These are phyloP conservation scores for Ceratocystiopsis sp. DNA, from an alignment of 2,329 filamentous ascomycete genomes.

Conservation along the genomic window DNA sequence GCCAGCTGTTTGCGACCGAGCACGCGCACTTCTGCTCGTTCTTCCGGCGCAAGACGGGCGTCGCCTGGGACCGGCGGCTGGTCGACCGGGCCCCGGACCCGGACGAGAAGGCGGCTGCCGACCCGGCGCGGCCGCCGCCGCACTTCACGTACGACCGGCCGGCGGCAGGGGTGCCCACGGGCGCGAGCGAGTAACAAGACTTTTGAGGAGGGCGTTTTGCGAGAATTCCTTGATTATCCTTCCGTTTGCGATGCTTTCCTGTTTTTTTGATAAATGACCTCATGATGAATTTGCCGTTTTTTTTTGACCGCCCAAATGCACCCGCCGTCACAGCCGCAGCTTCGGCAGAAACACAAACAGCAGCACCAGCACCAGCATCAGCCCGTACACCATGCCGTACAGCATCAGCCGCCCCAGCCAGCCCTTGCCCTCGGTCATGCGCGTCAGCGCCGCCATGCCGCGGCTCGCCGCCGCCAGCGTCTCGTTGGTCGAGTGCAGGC, in stretches of 20 bases:
- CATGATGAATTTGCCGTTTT: not conserved
- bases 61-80: conserved; percentile 39
- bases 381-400: conserved; percentile 65
- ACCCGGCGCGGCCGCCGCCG: not conserved
- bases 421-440: conserved; percentile 75
- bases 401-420: conserved; percentile 75
- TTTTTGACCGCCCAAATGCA: not conserved
- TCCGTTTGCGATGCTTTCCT: no score
- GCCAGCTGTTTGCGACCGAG: conserved; percentile 24
- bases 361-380: conserved; percentile 63
- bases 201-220: no score
- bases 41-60: conserved; percentile 39
- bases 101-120: not conserved
- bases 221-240: no score
- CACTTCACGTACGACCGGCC: conserved; percentile 2
- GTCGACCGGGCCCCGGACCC: not conserved
- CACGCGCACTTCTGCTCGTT: conserved; percentile 35
- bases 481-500: conserved; percentile 58
- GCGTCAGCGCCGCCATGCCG: conserved; percentile 58
- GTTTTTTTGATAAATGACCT: not conserved
- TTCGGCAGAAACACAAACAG: conserved; percentile 80
- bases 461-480: conserved; percentile 62
- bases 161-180: conserved; percentile 15
- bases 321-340: conserved; percentile 49
- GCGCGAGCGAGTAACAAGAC: conserved; percentile 5